These are phyloP conservation scores for Pseudopediastrum boryanum DNA, from an alignment of 139 green algal genomes.

Conservation along the genomic window DNA sequence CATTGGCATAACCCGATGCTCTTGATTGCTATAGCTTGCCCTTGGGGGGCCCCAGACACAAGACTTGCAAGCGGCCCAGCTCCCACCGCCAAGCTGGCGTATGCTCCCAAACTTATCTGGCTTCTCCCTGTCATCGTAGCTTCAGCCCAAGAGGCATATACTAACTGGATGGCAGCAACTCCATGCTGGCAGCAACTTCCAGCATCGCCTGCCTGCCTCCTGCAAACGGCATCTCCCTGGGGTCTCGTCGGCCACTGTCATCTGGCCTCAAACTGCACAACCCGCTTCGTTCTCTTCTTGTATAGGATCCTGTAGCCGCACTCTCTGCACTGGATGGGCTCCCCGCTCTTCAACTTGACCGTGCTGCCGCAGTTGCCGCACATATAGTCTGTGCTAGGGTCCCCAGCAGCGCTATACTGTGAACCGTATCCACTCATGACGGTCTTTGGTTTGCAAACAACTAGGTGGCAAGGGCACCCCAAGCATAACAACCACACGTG, in stretches of 20 bases:
- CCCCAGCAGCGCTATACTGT: constrained; percentile 31
- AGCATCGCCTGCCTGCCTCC: too few species aligned
- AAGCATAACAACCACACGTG: not conserved
- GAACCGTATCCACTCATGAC: constrained; percentile 42
- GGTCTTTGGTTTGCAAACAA: not conserved
- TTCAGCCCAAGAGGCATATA: too few species aligned
- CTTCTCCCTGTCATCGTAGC: too few species aligned
- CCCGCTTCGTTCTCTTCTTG: constrained; percentile 97
- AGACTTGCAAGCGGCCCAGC: too few species aligned
- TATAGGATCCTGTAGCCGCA: constrained; percentile 98
- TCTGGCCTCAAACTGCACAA: constrained; percentile 93
- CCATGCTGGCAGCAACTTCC: too few species aligned
- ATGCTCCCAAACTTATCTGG: too few species aligned
- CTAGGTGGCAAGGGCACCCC: not conserved
- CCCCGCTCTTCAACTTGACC: constrained; percentile 83
- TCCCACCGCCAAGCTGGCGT: too few species aligned
- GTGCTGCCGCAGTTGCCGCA: constrained; percentile 91
- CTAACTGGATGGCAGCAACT: too few species aligned
- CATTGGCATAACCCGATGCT: too few species aligned
- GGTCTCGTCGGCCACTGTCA: constrained; percentile 46
- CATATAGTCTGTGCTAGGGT: constrained; percentile 69
- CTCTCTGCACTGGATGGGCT: constrained; percentile 94
- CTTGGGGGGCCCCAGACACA: too few species aligned
- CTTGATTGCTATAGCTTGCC: too few species aligned
- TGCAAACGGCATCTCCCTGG: too few species aligned